These are phyloP conservation scores for Verticillium nubilum DNA, from an alignment of 2,329 filamentous ascomycete genomes.

Conservation along the genomic window DNA sequence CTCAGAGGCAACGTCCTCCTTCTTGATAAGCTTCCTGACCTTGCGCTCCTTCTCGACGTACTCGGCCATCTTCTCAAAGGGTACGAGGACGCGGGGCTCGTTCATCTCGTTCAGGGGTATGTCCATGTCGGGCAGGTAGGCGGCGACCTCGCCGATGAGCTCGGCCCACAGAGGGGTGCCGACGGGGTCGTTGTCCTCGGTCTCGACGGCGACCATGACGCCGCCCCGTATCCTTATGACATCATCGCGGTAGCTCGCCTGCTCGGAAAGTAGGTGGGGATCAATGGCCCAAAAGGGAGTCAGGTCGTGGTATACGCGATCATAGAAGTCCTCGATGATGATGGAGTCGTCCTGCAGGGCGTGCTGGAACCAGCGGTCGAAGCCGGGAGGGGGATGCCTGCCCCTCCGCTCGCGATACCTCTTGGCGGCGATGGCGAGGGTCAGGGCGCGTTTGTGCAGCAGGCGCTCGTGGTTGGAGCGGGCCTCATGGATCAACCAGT, in stretches of 20 bases:
- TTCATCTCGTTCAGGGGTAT: constrained; percentile 63
- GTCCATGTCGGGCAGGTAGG: constrained; percentile 57
- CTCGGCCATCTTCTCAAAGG: constrained; percentile 49
- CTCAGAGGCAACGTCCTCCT: constrained; percentile 35
- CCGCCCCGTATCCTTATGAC: constrained; percentile 44
- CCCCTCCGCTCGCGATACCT: constrained; percentile 52
- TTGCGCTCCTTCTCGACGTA: constrained; percentile 42
- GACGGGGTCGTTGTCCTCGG: constrained; percentile 31
- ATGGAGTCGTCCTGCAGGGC: constrained; percentile 46
- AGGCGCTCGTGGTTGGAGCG: constrained; percentile 34
- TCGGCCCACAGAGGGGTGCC: constrained; percentile 43
- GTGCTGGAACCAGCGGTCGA: constrained; percentile 53
- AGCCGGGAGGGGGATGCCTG: constrained; percentile 59
- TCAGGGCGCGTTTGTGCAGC: constrained; percentile 38
- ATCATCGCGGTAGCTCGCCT: constrained; percentile 37
- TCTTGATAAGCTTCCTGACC: constrained; percentile 34
- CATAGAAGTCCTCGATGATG: constrained; percentile 58
- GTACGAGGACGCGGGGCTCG: constrained; percentile 56
- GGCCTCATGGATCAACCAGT: constrained; percentile 41
- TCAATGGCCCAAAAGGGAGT: constrained; percentile 56
- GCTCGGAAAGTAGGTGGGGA: constrained; percentile 35
- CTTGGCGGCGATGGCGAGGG: constrained; percentile 44
- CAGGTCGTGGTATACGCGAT: constrained; percentile 59
- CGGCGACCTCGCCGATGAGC: constrained; percentile 45
- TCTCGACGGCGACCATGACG: constrained; percentile 30